phyloP scores from a whole-genome alignment of 768 basidiomycete species.

The Lyophyllum atratum region DNA sequence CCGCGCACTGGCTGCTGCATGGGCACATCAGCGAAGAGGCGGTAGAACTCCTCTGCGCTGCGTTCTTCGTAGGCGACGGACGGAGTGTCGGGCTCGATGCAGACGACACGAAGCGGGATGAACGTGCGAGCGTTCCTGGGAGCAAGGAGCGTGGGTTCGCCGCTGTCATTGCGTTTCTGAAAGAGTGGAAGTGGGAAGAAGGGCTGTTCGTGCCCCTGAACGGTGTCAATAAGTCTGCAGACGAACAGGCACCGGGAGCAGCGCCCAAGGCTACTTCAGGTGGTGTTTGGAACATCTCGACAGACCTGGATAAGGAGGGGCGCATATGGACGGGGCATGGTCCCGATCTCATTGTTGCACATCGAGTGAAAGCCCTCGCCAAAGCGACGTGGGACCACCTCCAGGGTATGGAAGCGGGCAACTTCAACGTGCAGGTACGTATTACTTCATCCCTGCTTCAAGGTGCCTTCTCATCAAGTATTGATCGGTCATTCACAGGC shows the following conservation, averaged over 20 bases:
- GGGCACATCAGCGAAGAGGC: slow-evolving; percentile 75
- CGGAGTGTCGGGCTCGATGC: slow-evolving; percentile 29
- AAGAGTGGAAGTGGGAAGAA: slow-evolving; percentile 82
- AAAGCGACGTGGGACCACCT: slow-evolving; percentile 70
- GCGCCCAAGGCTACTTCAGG: slow-evolving; percentile 22
- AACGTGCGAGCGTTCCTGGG: slow-evolving; percentile 54
- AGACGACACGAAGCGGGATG: slow-evolving; percentile 29
- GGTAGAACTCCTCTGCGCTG: slow-evolving; percentile 83
- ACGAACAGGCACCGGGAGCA: slow-evolving; percentile 19
- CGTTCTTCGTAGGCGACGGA: slow-evolving; percentile 66
- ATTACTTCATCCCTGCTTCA: neutral
- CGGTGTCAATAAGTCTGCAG: slow-evolving; percentile 32
- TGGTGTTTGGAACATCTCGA: slow-evolving; percentile 79
- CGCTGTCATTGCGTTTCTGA: slow-evolving; percentile 68
- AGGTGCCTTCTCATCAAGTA: neutral
- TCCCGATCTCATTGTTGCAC: slow-evolving; percentile 73
- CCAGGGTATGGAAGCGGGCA: slow-evolving; percentile 48
- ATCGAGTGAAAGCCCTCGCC: slow-evolving; percentile 72
- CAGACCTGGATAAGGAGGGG: slow-evolving; percentile 76
- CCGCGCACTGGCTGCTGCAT: slow-evolving; percentile 84
- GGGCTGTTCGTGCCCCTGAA: slow-evolving; percentile 79
- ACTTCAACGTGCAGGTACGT: slow-evolving; percentile 61
- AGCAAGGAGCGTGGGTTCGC: slow-evolving; percentile 85
- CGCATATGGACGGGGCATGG: slow-evolving; percentile 72
- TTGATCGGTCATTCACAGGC: slow-evolving; percentile 42